Percentiles rank a stretch among this genome's conserved stretches.
phyloP scores from a whole-genome alignment of 2,329 filamentous ascomycete genomes.

The Epichloe scottii region DNA sequence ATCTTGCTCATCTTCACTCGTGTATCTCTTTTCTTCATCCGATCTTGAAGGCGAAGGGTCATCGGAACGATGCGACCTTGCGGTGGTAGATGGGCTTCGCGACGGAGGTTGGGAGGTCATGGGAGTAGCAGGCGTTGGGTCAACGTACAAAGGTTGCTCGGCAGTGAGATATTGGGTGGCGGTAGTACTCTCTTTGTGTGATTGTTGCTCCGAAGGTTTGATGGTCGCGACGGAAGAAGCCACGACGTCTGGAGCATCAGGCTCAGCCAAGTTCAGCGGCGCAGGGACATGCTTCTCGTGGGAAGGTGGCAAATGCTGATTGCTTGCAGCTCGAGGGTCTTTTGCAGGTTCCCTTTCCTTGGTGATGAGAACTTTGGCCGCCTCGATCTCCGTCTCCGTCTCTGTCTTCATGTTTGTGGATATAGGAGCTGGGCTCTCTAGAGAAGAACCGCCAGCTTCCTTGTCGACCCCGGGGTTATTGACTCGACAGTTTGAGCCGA shows the following conservation, averaged over 20 bases:
- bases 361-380: not conserved
- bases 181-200: conserved; percentile 21
- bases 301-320: not conserved
- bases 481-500: not conserved
- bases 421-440: not conserved
- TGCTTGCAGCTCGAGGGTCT: not conserved
- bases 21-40: conserved; percentile 45
- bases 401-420: not conserved
- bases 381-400: not conserved
- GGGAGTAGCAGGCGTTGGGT: conserved; percentile 46
- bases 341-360: not conserved
- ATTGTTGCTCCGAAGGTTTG: conserved; percentile 29
- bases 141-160: conserved; percentile 37
- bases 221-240: conserved; percentile 36
- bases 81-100: conserved; percentile 43
- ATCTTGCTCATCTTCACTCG: conserved; percentile 53
- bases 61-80: conserved; percentile 31
- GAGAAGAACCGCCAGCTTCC: not conserved
- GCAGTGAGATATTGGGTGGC: conserved; percentile 32
- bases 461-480: not conserved
- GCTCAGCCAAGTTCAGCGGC: conserved; percentile 6
- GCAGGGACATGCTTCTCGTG: conserved; percentile 16
- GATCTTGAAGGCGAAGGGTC: conserved; percentile 42
- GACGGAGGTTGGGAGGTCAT: conserved; percentile 43
- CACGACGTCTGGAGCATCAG: conserved; percentile 20